Evolutionary conservation across 1,284 basidiomycete genomes (phyloP).

Genomic region (Moniliella sp.): DNA sequence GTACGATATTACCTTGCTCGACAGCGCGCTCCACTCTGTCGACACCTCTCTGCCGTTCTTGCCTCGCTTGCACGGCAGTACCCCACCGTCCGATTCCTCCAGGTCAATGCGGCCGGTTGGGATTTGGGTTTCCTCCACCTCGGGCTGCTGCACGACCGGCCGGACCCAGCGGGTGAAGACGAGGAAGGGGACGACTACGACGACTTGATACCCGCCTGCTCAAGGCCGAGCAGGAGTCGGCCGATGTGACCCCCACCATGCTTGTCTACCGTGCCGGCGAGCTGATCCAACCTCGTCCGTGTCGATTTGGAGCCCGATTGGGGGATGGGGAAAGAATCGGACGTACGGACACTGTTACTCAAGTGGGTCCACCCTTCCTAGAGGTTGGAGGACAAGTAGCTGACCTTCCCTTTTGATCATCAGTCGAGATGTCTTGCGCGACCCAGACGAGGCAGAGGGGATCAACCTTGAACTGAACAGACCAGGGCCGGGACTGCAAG

Average conservation of each 20-base stretch:
- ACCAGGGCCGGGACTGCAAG: too few relatives aligned
- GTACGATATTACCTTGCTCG: too few relatives aligned
- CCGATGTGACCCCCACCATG: conserved; percentile 16
- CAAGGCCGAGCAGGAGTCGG: conserved; percentile 1
- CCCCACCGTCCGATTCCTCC: conserved; percentile 17
- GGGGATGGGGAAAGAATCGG: conserved; percentile 9
- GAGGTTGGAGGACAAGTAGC: too few relatives aligned
- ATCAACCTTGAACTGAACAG: too few relatives aligned
- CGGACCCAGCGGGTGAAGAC: neutral
- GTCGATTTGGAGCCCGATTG: conserved; percentile 15
- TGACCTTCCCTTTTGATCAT: too few relatives aligned
- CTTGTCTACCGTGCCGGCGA: conserved; percentile 14
- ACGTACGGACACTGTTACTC: conserved; percentile 8
- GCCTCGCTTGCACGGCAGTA: conserved; percentile 12
- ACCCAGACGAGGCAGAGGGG: too few relatives aligned
- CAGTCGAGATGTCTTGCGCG: too few relatives aligned
- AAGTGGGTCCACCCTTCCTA: too few relatives aligned
- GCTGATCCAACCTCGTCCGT: conserved; percentile 19
- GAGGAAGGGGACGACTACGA: conserved; percentile 7
- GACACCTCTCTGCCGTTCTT: conserved; percentile 9
- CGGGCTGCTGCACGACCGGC: conserved; percentile 1
- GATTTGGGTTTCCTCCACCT: too few relatives aligned
- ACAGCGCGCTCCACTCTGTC: conserved; percentile 11
- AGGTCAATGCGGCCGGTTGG: conserved; percentile 14
- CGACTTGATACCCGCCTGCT: conserved; percentile 5